Evolutionary conservation across 1,284 basidiomycete species (phyloP).

Genomic region (Coriolopsis trogii): DNA sequence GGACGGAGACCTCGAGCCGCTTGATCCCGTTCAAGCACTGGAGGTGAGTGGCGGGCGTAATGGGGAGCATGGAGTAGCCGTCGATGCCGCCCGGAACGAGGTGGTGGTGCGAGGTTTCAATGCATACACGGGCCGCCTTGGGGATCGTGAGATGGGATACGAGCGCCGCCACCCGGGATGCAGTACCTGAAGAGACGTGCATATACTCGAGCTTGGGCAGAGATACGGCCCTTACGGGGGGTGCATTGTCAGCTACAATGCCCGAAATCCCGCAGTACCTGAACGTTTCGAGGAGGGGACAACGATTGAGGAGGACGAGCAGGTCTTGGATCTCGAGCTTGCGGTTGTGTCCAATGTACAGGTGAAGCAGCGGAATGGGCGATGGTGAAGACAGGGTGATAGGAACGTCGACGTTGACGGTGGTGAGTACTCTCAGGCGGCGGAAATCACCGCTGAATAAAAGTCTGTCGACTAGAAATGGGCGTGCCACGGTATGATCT

Average conservation of each 20-base stretch:
- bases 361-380: neutral
- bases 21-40: neutral
- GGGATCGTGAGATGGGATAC: too few species aligned
- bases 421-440: neutral
- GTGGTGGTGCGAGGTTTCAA: neutral
- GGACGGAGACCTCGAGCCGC: neutral
- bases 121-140: too few species aligned
- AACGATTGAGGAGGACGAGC: neutral
- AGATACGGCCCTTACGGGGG: too few species aligned
- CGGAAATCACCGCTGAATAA: neutral
- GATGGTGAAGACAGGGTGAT: neutral
- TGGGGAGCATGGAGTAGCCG: constrained; percentile 6
- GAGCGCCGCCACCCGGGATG: too few species aligned
- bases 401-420: neutral
- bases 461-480: neutral
- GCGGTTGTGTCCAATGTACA: neutral
- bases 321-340: neutral
- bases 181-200: too few species aligned
- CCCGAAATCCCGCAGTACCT: too few species aligned
- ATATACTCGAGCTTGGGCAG: too few species aligned
- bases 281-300: too few species aligned
- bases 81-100: neutral
- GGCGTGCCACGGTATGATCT: neutral
- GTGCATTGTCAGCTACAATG: too few species aligned
- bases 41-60: neutral